Evolutionary conservation across 2,329 filamentous ascomycete genomes (phyloP).

Genomic region (Epichloe coenophiala): DNA sequence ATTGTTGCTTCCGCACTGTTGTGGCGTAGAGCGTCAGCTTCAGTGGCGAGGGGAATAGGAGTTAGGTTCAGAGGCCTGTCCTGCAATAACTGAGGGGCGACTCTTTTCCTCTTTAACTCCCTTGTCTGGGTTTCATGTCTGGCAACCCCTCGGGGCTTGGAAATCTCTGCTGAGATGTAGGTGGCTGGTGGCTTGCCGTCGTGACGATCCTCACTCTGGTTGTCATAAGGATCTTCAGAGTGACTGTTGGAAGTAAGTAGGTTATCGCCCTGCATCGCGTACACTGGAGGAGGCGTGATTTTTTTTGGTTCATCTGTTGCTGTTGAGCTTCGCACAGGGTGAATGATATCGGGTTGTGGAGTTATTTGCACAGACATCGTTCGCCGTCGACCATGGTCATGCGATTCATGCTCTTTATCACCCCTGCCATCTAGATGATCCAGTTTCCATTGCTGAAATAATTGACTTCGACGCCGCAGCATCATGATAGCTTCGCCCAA

Average conservation of each 20-base stretch:
- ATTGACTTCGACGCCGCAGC: slow-evolving; percentile 37
- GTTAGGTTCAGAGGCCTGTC: not conserved
- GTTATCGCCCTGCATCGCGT: not conserved
- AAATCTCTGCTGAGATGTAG: not conserved
- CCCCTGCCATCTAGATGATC: slow-evolving; percentile 2
- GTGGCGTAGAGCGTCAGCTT: slow-evolving; percentile 2
- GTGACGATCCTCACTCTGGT: not conserved
- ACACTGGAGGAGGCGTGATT: not conserved
- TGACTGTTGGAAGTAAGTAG: not conserved
- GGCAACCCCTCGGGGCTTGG: not conserved
- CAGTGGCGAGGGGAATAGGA: slow-evolving; percentile 3
- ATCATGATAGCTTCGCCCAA: slow-evolving; percentile 44
- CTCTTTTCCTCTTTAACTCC: slow-evolving; percentile 15
- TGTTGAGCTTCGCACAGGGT: not conserved
- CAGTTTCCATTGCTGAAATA: slow-evolving; percentile 26
- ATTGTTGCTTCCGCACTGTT: not conserved
- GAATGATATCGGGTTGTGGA: not conserved
- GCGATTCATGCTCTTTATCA: not conserved
- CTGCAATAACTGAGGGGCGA: slow-evolving; percentile 13
- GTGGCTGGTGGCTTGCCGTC: not conserved
- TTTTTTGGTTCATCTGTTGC: not conserved
- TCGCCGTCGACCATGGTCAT: not conserved
- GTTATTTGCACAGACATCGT: not conserved
- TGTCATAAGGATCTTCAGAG: not conserved
- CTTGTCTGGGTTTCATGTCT: slow-evolving; percentile 10